A percentile compares a stretch with the other conserved stretches of the same genome.
Conservation (phyloP, 768 basidiomycete genomes). For the Mycena indigotica region DNA sequence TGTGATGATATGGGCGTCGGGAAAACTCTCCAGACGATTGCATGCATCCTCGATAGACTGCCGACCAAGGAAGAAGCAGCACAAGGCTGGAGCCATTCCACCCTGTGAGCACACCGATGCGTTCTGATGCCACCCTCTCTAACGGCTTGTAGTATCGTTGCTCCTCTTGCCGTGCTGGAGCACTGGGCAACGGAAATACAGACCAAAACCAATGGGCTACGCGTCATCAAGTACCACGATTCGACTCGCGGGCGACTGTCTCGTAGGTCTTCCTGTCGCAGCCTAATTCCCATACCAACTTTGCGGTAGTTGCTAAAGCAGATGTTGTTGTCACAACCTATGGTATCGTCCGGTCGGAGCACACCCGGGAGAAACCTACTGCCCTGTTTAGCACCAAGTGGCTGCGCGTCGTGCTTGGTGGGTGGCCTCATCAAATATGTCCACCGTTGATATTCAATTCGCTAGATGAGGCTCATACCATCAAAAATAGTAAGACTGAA, state of each 20-base stretch:
- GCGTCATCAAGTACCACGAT: conserved; percentile 84
- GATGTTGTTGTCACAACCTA: conserved; percentile 89
- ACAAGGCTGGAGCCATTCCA: conserved; percentile 71
- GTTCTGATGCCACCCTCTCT: neutral
- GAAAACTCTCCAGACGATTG: conserved; percentile 88
- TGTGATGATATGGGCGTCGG: conserved; percentile 91
- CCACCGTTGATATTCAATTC: no score
- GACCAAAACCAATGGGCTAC: conserved; percentile 62
- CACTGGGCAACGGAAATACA: conserved; percentile 90
- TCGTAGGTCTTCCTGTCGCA: conserved; percentile 44
- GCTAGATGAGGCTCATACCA: conserved; percentile 91
- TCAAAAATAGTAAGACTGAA: conserved; percentile 84
- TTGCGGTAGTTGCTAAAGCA: conserved; percentile 53
- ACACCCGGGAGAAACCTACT: conserved; percentile 61
- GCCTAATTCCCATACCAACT: neutral
- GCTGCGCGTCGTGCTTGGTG: conserved; percentile 85
- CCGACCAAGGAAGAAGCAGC: conserved; percentile 66
- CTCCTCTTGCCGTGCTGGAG: conserved; percentile 80
- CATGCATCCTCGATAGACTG: conserved; percentile 80
- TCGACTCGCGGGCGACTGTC: conserved; percentile 63
- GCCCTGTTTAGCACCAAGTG: conserved; percentile 83
- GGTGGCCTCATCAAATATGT: conserved; percentile 16
- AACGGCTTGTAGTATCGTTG: conserved; percentile 65
- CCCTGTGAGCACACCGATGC: conserved; percentile 54
- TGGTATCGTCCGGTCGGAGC: conserved; percentile 78